phyloP scores from a whole-genome alignment of 2,329 filamentous ascomycete species.

The Ophioceras dolichostomum region DNA sequence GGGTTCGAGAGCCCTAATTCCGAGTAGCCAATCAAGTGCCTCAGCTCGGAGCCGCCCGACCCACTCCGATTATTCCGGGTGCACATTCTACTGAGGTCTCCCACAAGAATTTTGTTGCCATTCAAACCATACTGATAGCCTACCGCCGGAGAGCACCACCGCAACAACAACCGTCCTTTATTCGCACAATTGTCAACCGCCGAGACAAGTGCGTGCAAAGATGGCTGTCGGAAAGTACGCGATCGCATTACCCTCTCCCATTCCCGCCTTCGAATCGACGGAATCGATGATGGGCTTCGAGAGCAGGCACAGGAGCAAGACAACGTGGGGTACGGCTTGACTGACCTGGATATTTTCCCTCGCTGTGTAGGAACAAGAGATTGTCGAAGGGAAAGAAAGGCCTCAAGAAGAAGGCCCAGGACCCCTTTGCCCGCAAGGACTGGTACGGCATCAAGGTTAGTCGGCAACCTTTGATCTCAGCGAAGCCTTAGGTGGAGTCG shows the following conservation, averaged over 20 bases:
- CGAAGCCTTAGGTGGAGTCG: no score
- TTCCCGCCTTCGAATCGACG: not conserved
- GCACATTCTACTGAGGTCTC: not conserved
- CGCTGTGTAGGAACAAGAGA: conserved; percentile 97
- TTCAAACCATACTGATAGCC: no score
- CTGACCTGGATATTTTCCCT: conserved; percentile 8
- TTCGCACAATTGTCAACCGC: conserved; percentile 23
- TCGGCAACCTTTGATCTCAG: no score
- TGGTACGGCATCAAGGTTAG: conserved; percentile 94
- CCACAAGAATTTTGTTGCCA: conserved; percentile 1
- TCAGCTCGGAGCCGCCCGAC: conserved; percentile 12
- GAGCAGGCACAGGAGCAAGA: no score
- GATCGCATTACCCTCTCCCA: not conserved
- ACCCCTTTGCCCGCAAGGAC: conserved; percentile 98
- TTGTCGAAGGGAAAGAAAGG: conserved; percentile 99
- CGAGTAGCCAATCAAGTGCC: not conserved
- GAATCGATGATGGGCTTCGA: not conserved
- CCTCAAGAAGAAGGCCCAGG: conserved; percentile 97
- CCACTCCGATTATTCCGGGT: conserved; percentile 12
- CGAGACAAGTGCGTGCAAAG: conserved; percentile 36
- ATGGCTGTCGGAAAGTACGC: conserved; percentile 51
- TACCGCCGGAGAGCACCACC: no score
- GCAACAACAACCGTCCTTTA: conserved; percentile 23
- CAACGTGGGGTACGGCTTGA: conserved; percentile 2
- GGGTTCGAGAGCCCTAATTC: no score